A percentile compares a stretch with the other conserved stretches of the same genome.
Evolutionary conservation across 1,284 basidiomycete genomes (phyloP).

Genomic region (Cystobasidium slooffiae): DNA sequence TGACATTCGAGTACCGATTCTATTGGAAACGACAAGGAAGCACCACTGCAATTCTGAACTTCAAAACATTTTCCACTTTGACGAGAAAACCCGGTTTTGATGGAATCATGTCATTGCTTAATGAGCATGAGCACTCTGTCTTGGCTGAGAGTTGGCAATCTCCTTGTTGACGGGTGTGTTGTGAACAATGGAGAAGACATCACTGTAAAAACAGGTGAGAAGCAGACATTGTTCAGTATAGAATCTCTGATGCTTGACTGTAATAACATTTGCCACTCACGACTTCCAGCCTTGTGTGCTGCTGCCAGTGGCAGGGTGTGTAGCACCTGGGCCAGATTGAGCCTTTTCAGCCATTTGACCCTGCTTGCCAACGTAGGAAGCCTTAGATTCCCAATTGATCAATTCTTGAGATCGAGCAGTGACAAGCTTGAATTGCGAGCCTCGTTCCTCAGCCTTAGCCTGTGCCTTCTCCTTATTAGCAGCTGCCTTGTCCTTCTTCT

Average conservation of each 20-base stretch:
- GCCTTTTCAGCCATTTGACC: slow-evolving; percentile 25
- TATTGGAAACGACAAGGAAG: too few species aligned
- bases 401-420: slow-evolving; percentile 56
- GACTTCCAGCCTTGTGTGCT: slow-evolving; percentile 22
- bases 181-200: slow-evolving; percentile 41
- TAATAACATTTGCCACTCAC: not conserved
- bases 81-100: not conserved
- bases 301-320: not conserved
- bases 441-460: slow-evolving; percentile 53
- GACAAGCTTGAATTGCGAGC: slow-evolving; percentile 70
- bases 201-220: not conserved
- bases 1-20: too few species aligned
- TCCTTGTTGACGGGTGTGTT: slow-evolving; percentile 20
- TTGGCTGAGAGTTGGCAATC: not conserved
- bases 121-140: slow-evolving; percentile 11
- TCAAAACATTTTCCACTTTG: not conserved
- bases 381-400: slow-evolving; percentile 33
- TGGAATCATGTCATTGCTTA: not conserved
- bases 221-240: not conserved
- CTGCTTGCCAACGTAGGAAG: slow-evolving; percentile 33
- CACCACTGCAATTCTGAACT: not conserved
- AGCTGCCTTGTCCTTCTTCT: slow-evolving; percentile 68
- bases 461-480: slow-evolving; percentile 59
- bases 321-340: slow-evolving; percentile 1
- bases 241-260: not conserved